These are phyloP conservation scores for Cladophialophora chaetospira DNA, from an alignment of 2,329 filamentous ascomycete species.

Conservation along the genomic window DNA sequence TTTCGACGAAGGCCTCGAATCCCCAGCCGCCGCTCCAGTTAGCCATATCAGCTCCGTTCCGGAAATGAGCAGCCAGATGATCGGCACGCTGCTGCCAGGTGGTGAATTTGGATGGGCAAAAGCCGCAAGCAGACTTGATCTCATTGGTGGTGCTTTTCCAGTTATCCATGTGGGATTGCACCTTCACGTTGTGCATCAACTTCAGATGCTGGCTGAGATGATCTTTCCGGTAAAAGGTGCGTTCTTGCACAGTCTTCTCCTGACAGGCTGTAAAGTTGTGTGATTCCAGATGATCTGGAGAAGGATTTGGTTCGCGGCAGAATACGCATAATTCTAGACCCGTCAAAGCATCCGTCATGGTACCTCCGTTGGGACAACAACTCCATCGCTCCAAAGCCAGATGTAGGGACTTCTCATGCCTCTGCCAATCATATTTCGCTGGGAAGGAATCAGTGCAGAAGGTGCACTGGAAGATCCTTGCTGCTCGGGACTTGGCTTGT, in stretches of 20 bases:
- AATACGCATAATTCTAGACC: constrained; percentile 56
- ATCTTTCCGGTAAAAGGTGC: constrained; percentile 62
- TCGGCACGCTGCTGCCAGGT: constrained; percentile 40
- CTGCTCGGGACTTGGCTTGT: constrained; percentile 44
- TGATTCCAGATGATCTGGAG: constrained; percentile 57
- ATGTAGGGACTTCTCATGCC: constrained; percentile 61
- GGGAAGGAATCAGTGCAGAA: constrained; percentile 60
- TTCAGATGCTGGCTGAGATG: constrained; percentile 59
- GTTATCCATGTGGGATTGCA: constrained; percentile 51
- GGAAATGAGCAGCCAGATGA: constrained; percentile 45
- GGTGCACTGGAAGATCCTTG: constrained; percentile 59
- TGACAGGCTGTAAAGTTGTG: constrained; percentile 63
- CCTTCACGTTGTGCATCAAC: constrained; percentile 56
- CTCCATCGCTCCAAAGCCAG: constrained; percentile 61
- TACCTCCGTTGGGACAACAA: constrained; percentile 61
- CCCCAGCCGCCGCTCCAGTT: constrained; percentile 45
- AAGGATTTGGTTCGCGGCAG: constrained; percentile 57
- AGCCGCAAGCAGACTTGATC: constrained; percentile 48
- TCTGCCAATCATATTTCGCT: constrained; percentile 61
- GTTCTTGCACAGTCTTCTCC: constrained; percentile 61
- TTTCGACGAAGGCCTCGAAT: constrained; percentile 39
- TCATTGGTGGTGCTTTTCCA: constrained; percentile 57
- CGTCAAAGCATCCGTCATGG: constrained; percentile 40
- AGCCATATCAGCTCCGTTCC: constrained; percentile 41
- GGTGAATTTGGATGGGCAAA: constrained; percentile 38